Evolutionary conservation across 441 rosid genomes (phyloP).

Genomic region (Populus hybrid): DNA sequence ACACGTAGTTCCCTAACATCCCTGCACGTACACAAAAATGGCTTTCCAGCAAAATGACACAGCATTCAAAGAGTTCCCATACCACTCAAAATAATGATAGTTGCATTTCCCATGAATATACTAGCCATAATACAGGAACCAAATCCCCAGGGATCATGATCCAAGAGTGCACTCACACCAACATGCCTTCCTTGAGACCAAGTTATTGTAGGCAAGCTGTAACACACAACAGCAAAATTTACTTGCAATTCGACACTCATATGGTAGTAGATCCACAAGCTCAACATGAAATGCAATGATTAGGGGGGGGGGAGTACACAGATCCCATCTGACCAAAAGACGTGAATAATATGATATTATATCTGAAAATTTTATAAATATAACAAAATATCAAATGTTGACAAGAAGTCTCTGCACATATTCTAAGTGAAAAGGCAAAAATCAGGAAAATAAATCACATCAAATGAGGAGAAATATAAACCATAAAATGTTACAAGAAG

Average conservation of each 20-base stretch:
- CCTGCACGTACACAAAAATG: conserved; percentile 15
- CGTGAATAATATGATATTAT: no score
- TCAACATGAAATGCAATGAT: conserved; percentile 22
- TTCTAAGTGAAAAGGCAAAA: no score
- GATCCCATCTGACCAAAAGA: no score
- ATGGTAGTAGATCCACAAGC: conserved; percentile 36
- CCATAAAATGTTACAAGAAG: no score
- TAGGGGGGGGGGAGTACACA: no score
- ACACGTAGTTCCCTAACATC: conserved; percentile 11
- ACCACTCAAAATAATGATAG: conserved; percentile 25
- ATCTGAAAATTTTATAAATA: no score
- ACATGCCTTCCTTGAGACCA: conserved; percentile 62
- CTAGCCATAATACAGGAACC: conserved; percentile 22
- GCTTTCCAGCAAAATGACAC: conserved; percentile 26
- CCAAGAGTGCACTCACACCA: conserved; percentile 46
- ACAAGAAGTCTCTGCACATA: no score
- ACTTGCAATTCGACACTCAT: conserved; percentile 42
- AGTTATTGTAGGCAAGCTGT: conserved; percentile 75
- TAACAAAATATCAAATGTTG: no score
- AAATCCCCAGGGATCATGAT: conserved; percentile 33
- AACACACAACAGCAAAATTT: conserved; percentile 61
- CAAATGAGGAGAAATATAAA: not conserved
- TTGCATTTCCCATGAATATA: conserved; percentile 31
- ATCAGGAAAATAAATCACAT: no score
- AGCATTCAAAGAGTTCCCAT: conserved; percentile 20